Evolutionary conservation across 2,329 filamentous ascomycete species (phyloP).

Genomic region (Chaetothyriales sp.): DNA sequence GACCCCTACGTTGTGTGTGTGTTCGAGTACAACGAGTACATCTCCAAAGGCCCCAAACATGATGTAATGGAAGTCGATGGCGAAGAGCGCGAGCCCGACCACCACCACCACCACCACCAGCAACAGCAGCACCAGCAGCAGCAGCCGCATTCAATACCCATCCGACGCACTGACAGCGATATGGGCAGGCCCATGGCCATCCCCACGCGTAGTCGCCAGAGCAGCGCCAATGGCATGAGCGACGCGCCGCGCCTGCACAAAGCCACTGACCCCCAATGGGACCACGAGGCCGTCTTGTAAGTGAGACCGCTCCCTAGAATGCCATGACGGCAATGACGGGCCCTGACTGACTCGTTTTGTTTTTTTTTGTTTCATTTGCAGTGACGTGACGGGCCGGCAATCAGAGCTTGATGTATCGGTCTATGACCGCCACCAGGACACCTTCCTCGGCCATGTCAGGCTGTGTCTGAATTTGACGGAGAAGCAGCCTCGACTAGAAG

Average conservation of each 20-base stretch:
- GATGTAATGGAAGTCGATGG: slow-evolving; percentile 47
- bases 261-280: slow-evolving; percentile 81
- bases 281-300: slow-evolving; percentile 90
- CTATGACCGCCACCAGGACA: slow-evolving; percentile 79
- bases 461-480: slow-evolving; percentile 59
- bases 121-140: too few species aligned
- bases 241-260: slow-evolving; percentile 53
- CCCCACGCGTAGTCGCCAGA: slow-evolving; percentile 91
- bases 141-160: slow-evolving; percentile 36
- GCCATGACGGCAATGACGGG: background rate
- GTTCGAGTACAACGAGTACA: slow-evolving; percentile 92
- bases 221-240: slow-evolving; percentile 76
- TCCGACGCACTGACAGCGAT: slow-evolving; percentile 63
- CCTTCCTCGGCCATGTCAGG: slow-evolving; percentile 81
- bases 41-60: slow-evolving; percentile 67
- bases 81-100: slow-evolving; percentile 42
- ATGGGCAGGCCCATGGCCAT: slow-evolving; percentile 81
- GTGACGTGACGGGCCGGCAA: slow-evolving; percentile 84
- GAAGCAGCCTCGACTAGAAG: slow-evolving; percentile 57
- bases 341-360: background rate
- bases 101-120: too few species aligned
- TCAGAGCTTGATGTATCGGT: slow-evolving; percentile 86
- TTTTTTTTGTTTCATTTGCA: too few species aligned
- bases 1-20: slow-evolving; percentile 94
- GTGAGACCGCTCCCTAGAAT: slow-evolving; percentile 26